phyloP scores from a whole-genome alignment of 805 yeast genomes.

The Ogataea pini region DNA sequence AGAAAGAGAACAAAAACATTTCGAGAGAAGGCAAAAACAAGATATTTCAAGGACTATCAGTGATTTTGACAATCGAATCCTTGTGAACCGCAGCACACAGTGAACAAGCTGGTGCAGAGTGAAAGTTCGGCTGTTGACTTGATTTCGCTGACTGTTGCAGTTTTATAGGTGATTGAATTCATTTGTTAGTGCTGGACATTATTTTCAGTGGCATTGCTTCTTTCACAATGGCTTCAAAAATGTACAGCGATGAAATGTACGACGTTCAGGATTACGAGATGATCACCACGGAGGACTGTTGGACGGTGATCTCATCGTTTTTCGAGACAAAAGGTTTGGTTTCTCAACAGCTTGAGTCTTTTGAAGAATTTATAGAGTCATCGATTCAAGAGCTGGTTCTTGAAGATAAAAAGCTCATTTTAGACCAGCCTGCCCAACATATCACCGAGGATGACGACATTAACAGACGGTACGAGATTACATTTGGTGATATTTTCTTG shows the following conservation, averaged over 20 bases:
- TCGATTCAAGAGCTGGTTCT: constrained; percentile 95
- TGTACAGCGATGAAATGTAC: constrained; percentile 25
- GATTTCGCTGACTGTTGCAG: background rate
- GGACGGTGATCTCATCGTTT: constrained; percentile 96
- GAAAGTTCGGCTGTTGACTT: constrained; percentile 2
- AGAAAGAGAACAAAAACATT: constrained; percentile 7
- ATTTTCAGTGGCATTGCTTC: background rate
- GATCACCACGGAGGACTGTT: constrained; percentile 97
- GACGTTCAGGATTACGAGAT: constrained; percentile 54
- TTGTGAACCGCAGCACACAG: background rate
- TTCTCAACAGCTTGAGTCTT: constrained; percentile 96
- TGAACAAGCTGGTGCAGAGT: background rate
- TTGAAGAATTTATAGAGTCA: constrained; percentile 95
- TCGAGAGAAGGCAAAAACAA: constrained; percentile 3
- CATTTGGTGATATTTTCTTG: constrained; percentile 95
- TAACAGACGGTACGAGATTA: constrained; percentile 90
- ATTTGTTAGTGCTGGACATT: constrained; percentile 1
- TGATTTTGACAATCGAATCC: constrained; percentile 5
- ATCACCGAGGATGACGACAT: constrained; percentile 86
- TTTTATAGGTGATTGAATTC: constrained; percentile 12
- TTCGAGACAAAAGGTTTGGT: constrained; percentile 96
- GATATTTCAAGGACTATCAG: background rate
- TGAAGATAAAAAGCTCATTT: constrained; percentile 90
- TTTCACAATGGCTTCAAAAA: constrained; percentile 18
- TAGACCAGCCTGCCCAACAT: constrained; percentile 98